Conservation (phyloP, 2,329 filamentous ascomycete genomes). For the Tolypocladium capitatum region DNA sequence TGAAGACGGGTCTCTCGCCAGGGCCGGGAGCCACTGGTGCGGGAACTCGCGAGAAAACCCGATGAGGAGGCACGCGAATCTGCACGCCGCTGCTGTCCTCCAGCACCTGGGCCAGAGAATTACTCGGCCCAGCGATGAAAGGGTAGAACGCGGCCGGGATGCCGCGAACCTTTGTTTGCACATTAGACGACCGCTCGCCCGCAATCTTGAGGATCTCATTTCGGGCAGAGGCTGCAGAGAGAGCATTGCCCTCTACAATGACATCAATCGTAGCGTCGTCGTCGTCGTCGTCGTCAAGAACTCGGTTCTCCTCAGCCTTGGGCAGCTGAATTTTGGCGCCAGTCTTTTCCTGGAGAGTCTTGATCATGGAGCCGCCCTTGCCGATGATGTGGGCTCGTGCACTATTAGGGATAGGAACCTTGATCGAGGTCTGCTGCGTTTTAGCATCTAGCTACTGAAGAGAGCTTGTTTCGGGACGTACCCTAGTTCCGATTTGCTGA, state of each 20-base stretch:
- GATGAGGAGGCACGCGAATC: slow-evolving; percentile 71
- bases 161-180: slow-evolving; percentile 67
- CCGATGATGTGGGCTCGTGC: slow-evolving; percentile 86
- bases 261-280: slow-evolving; percentile 80
- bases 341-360: slow-evolving; percentile 76
- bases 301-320: slow-evolving; percentile 53
- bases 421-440: slow-evolving; percentile 36
- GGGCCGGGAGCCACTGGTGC: slow-evolving; percentile 48
- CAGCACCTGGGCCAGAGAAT: slow-evolving; percentile 51
- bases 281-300: slow-evolving; percentile 53
- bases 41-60: slow-evolving; percentile 59
- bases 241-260: slow-evolving; percentile 77
- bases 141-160: slow-evolving; percentile 90
- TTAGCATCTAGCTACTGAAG: background rate
- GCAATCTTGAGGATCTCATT: slow-evolving; percentile 79
- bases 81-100: slow-evolving; percentile 69
- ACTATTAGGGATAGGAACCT: slow-evolving; percentile 70
- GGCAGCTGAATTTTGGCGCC: slow-evolving; percentile 86
- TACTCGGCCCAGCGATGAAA: slow-evolving; percentile 76
- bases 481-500: slow-evolving; percentile 75
- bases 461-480: slow-evolving; percentile 26
- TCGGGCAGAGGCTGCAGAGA: slow-evolving; percentile 72
- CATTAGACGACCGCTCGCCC: slow-evolving; percentile 69
- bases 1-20: slow-evolving; percentile 57
- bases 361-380: slow-evolving; percentile 78